Evolutionary conservation across 2,329 filamentous ascomycete species (phyloP), one percentile per base, ranked within the genome.

Genomic region (Capronia coronata): DNA sequence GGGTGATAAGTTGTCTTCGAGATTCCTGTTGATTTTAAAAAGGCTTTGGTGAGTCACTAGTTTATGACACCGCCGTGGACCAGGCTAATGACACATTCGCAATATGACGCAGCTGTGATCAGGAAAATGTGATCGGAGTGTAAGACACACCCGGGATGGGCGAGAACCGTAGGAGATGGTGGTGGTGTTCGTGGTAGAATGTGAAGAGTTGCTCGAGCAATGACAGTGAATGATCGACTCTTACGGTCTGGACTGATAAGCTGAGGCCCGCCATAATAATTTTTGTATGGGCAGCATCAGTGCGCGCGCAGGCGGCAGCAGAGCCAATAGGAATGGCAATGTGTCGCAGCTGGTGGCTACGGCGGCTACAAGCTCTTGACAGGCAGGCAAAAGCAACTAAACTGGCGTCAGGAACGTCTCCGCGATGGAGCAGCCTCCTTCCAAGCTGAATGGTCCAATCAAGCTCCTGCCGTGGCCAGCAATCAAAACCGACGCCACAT

Each of bases 401-500:
- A 30, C 14, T 18, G 40, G 22, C 25, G 34, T 32, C 40, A 43
- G 25, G 40, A 29, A 43, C 23, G 25, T 16, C 16, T 19, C 22
- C 11, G 3, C 16, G 16, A 37, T 19, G 34, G 34, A 19, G 40
- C 23, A 30, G 40, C 13, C 14, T 10, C 25, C 13, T 6, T 14
- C 19, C 18, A 6, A 7, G 23, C 40, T 45, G 14, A 35, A 5
- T 37, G 30, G 42, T 8, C 30, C 16, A 35, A 22, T 45, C 27
- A 45, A 9, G 27, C 3, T 16, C 42, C 14, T 16, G 29, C 13
- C 29, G 9, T 22, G 13, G 11, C n/a, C 14, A 22, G 42, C 42
- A 45, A 45, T 45, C 42, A 45, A 45, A 45, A 45, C 42, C 42
- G 29, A 23, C 42, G 42, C 42, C 42, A 45, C 42, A 45, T 10